Percentiles rank a stretch among this genome's conserved stretches.
These are phyloP conservation scores for Phaeosphaeriaceae sp. DNA, from an alignment of 2,329 filamentous ascomycete species.

Conservation along the genomic window DNA sequence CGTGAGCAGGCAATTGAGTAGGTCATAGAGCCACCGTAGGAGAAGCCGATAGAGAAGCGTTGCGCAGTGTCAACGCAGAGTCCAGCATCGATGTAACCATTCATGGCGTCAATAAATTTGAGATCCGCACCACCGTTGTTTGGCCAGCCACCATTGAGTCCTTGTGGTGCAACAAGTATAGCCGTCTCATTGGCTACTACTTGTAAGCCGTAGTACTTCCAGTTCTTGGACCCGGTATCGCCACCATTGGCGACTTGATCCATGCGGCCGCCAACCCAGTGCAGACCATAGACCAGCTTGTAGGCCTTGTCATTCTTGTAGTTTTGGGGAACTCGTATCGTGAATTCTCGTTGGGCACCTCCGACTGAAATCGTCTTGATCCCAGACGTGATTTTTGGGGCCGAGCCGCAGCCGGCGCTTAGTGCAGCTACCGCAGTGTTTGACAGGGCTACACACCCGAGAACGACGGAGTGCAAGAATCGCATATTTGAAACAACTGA, in stretches of 20 bases:
- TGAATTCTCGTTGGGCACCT: conserved; percentile 49
- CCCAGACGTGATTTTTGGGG: conserved; percentile 14
- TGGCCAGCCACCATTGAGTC: conserved; percentile 49
- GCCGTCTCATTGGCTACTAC: conserved; percentile 44
- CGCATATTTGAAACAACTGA: too few species aligned
- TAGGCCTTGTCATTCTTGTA: conserved; percentile 50
- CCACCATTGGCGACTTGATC: conserved; percentile 40
- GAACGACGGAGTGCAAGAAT: not conserved
- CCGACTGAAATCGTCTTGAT: conserved; percentile 42
- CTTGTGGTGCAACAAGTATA: conserved; percentile 54
- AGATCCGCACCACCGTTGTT: conserved; percentile 53
- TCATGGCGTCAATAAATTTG: conserved; percentile 50
- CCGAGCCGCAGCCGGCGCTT: conserved; percentile 15
- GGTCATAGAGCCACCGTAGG: conserved; percentile 54
- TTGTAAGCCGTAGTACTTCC: conserved; percentile 50
- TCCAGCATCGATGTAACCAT: conserved; percentile 46
- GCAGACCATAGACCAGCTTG: conserved; percentile 52
- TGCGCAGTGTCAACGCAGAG: conserved; percentile 53
- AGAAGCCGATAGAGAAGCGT: conserved; percentile 54
- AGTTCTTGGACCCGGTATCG: conserved; percentile 7
- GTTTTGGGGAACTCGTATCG: conserved; percentile 48
- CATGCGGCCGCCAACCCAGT: conserved; percentile 52
- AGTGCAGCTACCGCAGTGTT: not conserved
- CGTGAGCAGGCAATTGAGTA: conserved; percentile 53
- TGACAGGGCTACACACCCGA: not conserved